Percentiles rank a stretch among this genome's conserved stretches.
These are phyloP conservation scores for Hypoxylon lenormandii DNA, from an alignment of 495 filamentous ascomycete genomes.

Conservation along the genomic window DNA sequence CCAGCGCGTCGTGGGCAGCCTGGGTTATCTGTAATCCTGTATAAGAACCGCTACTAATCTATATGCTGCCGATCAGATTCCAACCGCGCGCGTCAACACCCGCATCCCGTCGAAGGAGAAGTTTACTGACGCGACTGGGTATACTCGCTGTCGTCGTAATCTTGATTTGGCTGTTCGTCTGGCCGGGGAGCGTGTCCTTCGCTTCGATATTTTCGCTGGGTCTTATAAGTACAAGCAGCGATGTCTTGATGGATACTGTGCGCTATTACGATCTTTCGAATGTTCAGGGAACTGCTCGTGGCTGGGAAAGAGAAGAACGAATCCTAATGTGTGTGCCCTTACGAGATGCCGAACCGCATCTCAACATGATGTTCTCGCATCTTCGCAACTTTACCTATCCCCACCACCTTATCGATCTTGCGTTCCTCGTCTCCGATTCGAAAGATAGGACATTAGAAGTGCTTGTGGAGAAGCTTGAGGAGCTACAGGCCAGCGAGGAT, in stretches of 20 bases:
- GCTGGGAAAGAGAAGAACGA: conserved; percentile 94
- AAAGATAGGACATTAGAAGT: conserved; percentile 88
- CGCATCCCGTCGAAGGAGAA: conserved; percentile 76
- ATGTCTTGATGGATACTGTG: conserved; percentile 88
- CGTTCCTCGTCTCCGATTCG: conserved; percentile 97
- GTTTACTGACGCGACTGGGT: conserved; percentile 76
- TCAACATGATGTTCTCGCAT: conserved; percentile 98
- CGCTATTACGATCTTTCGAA: conserved; percentile 95
- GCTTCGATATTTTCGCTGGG: conserved; percentile 79
- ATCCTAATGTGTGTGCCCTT: conserved; percentile 95
- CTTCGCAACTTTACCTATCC: conserved; percentile 97
- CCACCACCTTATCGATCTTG: conserved; percentile 93
- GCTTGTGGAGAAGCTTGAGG: conserved; percentile 76
- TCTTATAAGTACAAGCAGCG: conserved; percentile 73
- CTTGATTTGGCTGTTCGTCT: conserved; percentile 71
- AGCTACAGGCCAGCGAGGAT: conserved; percentile 83
- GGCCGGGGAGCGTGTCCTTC: conserved; percentile 73
- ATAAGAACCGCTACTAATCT: conserved; percentile 23
- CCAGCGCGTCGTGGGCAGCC: conserved; percentile 10
- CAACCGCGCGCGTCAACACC: conserved; percentile 82
- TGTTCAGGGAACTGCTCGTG: conserved; percentile 86
- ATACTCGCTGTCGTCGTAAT: conserved; percentile 62
- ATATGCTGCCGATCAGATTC: conserved; percentile 69
- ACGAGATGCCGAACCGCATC: conserved; percentile 90
- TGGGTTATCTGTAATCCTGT: background rate